Base-by-base conservation (phyloP, 2,329 filamentous ascomycete genomes). In the Xylaria hypoxylon region DNA sequence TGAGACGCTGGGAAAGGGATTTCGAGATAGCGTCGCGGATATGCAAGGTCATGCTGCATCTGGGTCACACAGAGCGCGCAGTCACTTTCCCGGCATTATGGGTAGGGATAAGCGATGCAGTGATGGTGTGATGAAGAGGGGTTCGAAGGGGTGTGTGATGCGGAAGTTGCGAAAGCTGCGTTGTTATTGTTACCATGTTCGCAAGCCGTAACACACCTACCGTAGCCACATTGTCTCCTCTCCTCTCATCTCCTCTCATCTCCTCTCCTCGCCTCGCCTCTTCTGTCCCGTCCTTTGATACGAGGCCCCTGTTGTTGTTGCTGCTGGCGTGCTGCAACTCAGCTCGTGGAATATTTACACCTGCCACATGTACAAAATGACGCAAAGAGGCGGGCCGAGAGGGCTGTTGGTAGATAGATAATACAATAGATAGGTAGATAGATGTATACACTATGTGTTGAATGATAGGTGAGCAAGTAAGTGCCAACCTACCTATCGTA, bases 81-180 rank as follows among this genome's bases (percentile, higher is more conserved):
- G 60, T 61, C 56, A 62, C 50, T 61, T 68, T 65, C 68, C 72
- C 68, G 71, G 71, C 68, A 65, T 70, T 71, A 70, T 75, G 73
- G 73, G 72, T 74, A 73, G 72, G 73, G 73, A 76, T 74, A 70
- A 68, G 59, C 65, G 64, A 66, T 31, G 40, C 19, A 28, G 52
- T 62, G 56, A 57, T 68, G 70, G 62, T 65, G 65, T 70, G 68
- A 61, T 70, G 67, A 65, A 55, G 68, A 58, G 67, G 65, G 62
- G 58, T 62, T 62, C 62, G 52, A 68, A 17, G 59, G 58, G 64
- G 47, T 62, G 64, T 57, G 56, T 69, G 57, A 56, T 53, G 68
- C 68, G 60, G 35, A 38, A 45, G 17, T 19, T 35, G 35, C 31
- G 15, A 13, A 10, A 4, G 35, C 15, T 38, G 13, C 13, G 35